A percentile compares a stretch with the other conserved stretches of the same genome.
These are phyloP conservation scores for Chamaenerion angustifolium DNA, from an alignment of 345 rosid genomes.

Conservation along the genomic window DNA sequence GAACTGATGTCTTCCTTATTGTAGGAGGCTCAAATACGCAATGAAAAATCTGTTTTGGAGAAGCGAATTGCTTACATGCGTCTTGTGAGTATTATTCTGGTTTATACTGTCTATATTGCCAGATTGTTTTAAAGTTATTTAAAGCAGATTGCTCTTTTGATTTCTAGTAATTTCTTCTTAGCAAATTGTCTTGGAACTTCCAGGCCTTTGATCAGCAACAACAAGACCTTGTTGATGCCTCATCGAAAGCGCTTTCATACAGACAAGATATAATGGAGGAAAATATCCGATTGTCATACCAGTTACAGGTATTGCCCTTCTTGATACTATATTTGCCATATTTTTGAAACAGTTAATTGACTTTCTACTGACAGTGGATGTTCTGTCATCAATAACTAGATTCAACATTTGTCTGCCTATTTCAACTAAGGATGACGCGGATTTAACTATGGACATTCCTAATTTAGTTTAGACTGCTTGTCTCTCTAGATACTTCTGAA, in stretches of 20 bases:
- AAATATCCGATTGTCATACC: slow-evolving; percentile 79
- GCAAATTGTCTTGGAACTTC: too few relatives aligned
- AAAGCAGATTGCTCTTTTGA: too few relatives aligned
- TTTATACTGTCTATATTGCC: not conserved
- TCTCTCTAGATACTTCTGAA: too few relatives aligned
- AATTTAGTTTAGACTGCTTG: too few relatives aligned
- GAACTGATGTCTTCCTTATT: slow-evolving; percentile 5
- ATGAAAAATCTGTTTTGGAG: slow-evolving; percentile 71
- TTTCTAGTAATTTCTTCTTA: too few relatives aligned
- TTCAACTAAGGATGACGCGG: too few relatives aligned
- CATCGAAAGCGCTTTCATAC: slow-evolving; percentile 88
- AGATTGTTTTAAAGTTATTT: too few relatives aligned
- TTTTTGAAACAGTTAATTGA: not conserved
- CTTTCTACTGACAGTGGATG: too few relatives aligned
- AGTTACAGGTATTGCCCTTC: slow-evolving; percentile 48
- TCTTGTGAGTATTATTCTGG: slow-evolving; percentile 35
- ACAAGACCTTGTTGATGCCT: slow-evolving; percentile 95
- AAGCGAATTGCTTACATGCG: slow-evolving; percentile 92
- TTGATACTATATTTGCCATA: not conserved
- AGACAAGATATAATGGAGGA: slow-evolving; percentile 97
- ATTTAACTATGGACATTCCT: too few relatives aligned
- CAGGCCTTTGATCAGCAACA: slow-evolving; percentile 99
- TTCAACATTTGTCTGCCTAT: too few relatives aligned
- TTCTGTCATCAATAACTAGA: too few relatives aligned
- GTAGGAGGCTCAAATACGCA: slow-evolving; percentile 83